These are phyloP conservation scores for Boletus rubropictus DNA, from an alignment of 768 basidiomycete species.

Conservation along the genomic window DNA sequence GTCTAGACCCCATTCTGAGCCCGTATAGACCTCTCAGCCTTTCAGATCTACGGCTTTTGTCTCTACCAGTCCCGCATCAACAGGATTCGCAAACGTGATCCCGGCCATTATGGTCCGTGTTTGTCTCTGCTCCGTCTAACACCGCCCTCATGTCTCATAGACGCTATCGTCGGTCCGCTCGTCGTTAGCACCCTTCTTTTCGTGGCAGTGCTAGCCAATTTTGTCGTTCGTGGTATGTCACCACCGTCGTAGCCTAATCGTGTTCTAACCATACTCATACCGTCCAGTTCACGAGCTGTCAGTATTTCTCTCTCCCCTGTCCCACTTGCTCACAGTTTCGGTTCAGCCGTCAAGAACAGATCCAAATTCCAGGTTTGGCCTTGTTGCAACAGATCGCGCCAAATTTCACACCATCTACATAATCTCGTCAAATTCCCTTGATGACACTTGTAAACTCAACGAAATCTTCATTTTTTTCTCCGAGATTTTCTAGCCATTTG, in stretches of 20 bases:
- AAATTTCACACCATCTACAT: conserved; percentile 16
- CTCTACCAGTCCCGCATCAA: conserved; percentile 86
- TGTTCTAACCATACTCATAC: conserved; percentile 4
- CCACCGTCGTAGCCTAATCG: not conserved
- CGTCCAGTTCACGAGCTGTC: conserved; percentile 56
- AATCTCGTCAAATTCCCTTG: not conserved
- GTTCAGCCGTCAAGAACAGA: conserved; percentile 22
- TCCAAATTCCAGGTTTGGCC: conserved; percentile 28
- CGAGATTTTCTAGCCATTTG: not conserved
- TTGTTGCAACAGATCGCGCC: conserved; percentile 21
- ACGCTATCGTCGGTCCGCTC: conserved; percentile 77
- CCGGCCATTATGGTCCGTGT: conserved; percentile 75
- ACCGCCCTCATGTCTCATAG: conserved; percentile 35
- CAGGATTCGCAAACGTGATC: conserved; percentile 85
- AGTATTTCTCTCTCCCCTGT: conserved; percentile 10
- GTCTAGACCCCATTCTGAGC: not conserved
- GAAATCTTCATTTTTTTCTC: not conserved
- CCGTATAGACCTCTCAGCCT: not conserved
- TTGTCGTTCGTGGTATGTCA: conserved; percentile 74
- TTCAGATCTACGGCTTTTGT: conserved; percentile 75
- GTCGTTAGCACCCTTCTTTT: conserved; percentile 80
- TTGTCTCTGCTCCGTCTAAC: conserved; percentile 13
- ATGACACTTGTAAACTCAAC: not conserved
- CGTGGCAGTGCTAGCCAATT: conserved; percentile 82
- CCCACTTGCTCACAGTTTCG: not conserved